phyloP scores from a whole-genome alignment of 495 filamentous ascomycete genomes.

The Penicillium robsamsonii region DNA sequence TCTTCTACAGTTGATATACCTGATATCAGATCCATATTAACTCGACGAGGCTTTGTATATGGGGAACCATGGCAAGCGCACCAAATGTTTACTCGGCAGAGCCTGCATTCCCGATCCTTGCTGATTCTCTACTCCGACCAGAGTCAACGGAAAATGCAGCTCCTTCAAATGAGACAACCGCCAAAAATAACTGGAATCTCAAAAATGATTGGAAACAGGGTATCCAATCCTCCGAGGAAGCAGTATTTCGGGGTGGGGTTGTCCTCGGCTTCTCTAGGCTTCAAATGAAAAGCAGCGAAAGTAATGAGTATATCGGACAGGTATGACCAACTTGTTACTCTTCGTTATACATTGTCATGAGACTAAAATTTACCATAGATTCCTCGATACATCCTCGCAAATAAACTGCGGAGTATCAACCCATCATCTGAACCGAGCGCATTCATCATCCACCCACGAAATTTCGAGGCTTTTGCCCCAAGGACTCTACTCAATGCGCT shows the following conservation, averaged over 20 bases:
- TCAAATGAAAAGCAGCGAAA: slow-evolving; percentile 24
- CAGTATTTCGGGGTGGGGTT: slow-evolving; percentile 32
- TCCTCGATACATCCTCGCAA: slow-evolving; percentile 17
- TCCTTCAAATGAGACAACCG: background rate
- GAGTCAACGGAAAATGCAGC: background rate
- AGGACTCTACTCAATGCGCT: slow-evolving; percentile 58
- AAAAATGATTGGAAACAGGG: slow-evolving; percentile 29
- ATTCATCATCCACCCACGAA: slow-evolving; percentile 66
- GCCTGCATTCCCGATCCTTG: slow-evolving; percentile 39
- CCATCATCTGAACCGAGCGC: slow-evolving; percentile 22
- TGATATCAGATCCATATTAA: background rate
- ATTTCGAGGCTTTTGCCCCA: slow-evolving; percentile 77
- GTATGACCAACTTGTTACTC: slow-evolving; percentile 21
- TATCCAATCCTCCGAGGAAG: slow-evolving; percentile 14
- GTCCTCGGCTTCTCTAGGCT: slow-evolving; percentile 43
- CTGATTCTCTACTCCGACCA: slow-evolving; percentile 30
- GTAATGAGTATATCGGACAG: slow-evolving; percentile 35
- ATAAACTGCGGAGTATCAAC: slow-evolving; percentile 5
- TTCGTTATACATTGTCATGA: background rate
- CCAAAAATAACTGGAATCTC: slow-evolving; percentile 31
- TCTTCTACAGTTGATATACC: background rate
- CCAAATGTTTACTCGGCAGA: slow-evolving; percentile 29
- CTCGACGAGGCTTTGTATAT: background rate
- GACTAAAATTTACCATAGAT: slow-evolving; percentile 16
- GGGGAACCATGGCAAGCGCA: slow-evolving; percentile 11